Base-by-base conservation (phyloP, 768 basidiomycete genomes). In the Candolleomyces eurysporus region DNA sequence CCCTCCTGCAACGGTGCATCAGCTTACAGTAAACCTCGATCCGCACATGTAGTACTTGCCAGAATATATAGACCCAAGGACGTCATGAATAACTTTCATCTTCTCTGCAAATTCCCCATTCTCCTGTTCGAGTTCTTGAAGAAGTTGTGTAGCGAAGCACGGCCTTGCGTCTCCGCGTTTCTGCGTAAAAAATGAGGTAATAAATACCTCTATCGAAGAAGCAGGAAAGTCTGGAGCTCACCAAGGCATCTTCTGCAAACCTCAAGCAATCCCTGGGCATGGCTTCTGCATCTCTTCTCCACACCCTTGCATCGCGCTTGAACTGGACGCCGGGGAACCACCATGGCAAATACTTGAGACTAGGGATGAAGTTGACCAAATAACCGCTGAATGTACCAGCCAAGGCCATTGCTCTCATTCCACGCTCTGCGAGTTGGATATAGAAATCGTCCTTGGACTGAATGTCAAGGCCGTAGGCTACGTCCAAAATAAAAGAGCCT, bases 321-420 rank as follows among this genome's bases (percentile, higher is more conserved):
- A 83, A 84, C 1, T 72, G 73, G n/a, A 78, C 77, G 0, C 82
- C 82, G 9, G 81, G 81, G 14, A 83, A 51, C 79, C 80, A 83
- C 31, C 65, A 69, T 0, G 82, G 82, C 14, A 84, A 63, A 42
- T 79, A 70, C 66, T 75, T 75, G 59, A 83, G 62, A 10, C 53
- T 32, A 4, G 72, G 71, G 11, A 73, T 45, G n/a, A 70, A 61
- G 53, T 76, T 73, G 10, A 78, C 76, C 6, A 76, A 52, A 59
- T 68, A 75, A 2, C 62, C 63, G 0, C 74, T 72, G 4, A 36
- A 36, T 36, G 64, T 58, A 0, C 68, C 64, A 0, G 73, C 69
- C 8, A 64, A 57, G 0, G 64, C 67, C 36, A 75, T 65, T 17
- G 65, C 65, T 0, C 57, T 32, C 19, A 70, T 60, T 8, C 51